A percentile compares a stretch with the other conserved stretches of the same genome.
Evolutionary conservation across 208 protist genomes (phyloP).

Genomic region (Leishmania tropica): DNA sequence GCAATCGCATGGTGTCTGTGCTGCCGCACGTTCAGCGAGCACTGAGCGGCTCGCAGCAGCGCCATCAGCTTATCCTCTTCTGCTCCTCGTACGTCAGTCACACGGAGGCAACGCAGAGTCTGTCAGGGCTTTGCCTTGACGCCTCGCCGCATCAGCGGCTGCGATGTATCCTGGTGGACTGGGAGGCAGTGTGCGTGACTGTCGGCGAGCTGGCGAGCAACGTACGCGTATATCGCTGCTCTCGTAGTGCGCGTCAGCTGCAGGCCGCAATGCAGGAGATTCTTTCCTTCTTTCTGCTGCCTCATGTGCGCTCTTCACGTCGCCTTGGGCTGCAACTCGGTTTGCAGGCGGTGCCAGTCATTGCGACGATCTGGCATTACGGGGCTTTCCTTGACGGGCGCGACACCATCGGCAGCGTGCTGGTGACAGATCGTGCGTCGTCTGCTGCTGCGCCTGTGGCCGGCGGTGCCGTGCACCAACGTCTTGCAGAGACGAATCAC

Average conservation of each 20-base stretch:
- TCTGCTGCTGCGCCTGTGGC: background rate
- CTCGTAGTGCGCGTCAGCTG: conserved; percentile 36
- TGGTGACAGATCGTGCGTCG: background rate
- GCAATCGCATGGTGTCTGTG: conserved; percentile 2
- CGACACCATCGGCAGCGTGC: conserved; percentile 5
- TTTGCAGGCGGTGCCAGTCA: conserved; percentile 11
- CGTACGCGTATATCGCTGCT: conserved; percentile 40
- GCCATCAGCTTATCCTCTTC: conserved; percentile 29
- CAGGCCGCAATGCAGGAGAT: conserved; percentile 44
- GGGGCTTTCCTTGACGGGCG: background rate
- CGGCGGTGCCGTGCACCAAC: background rate
- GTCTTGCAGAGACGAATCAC: background rate
- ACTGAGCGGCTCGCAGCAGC: background rate
- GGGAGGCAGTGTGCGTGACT: conserved; percentile 31
- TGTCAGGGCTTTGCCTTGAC: conserved; percentile 15
- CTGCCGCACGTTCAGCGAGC: background rate
- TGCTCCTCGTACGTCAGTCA: conserved; percentile 25
- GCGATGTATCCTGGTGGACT: conserved; percentile 35
- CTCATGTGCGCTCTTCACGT: background rate
- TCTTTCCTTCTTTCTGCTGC: conserved; percentile 29
- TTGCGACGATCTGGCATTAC: conserved; percentile 21
- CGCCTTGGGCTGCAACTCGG: conserved; percentile 21
- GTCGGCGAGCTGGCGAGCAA: conserved; percentile 1
- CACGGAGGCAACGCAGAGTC: conserved; percentile 25
- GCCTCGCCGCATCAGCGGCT: conserved; percentile 2